These are phyloP conservation scores for Lunasporangiospora selenospora DNA, from an alignment of 192 early-diverging fungal genomes.

Conservation along the genomic window DNA sequence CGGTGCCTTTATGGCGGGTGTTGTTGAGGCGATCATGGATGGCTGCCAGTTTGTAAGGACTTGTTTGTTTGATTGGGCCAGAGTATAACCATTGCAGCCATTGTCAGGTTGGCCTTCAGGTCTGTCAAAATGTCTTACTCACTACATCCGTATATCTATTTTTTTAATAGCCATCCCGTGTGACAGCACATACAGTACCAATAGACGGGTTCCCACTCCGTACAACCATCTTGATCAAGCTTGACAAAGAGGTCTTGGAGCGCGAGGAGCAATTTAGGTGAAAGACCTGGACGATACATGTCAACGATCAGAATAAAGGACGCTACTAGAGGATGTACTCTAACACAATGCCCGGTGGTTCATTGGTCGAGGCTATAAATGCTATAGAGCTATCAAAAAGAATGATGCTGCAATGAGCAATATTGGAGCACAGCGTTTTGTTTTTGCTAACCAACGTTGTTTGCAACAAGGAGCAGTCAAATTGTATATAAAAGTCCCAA, in stretches of 20 bases:
- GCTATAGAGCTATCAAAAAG: too few species aligned
- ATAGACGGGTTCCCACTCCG: slow-evolving; percentile 85
- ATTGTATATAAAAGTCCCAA: too few species aligned
- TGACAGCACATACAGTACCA: slow-evolving; percentile 93
- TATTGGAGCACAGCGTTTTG: too few species aligned
- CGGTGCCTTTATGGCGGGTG: slow-evolving; percentile 94
- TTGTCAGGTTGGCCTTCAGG: not conserved
- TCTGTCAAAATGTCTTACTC: not conserved
- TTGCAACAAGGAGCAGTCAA: too few species aligned
- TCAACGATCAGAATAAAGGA: not conserved
- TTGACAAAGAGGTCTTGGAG: slow-evolving; percentile 82
- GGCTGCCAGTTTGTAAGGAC: slow-evolving; percentile 87
- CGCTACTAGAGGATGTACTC: too few species aligned
- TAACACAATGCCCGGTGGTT: too few species aligned
- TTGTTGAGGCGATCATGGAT: slow-evolving; percentile 94
- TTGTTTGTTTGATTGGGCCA: too few species aligned
- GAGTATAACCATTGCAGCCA: not conserved
- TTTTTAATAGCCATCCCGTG: slow-evolving; percentile 71
- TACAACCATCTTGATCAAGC: slow-evolving; percentile 97
- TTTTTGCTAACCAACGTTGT: too few species aligned
- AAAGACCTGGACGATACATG: slow-evolving; percentile 10
- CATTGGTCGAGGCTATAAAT: too few species aligned
- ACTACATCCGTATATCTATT: not conserved
- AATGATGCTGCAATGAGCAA: too few species aligned
- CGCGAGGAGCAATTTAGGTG: slow-evolving; percentile 77